These are phyloP conservation scores for Apiospora rasikravindrae DNA, from an alignment of 2,329 filamentous ascomycete genomes.

Conservation along the genomic window DNA sequence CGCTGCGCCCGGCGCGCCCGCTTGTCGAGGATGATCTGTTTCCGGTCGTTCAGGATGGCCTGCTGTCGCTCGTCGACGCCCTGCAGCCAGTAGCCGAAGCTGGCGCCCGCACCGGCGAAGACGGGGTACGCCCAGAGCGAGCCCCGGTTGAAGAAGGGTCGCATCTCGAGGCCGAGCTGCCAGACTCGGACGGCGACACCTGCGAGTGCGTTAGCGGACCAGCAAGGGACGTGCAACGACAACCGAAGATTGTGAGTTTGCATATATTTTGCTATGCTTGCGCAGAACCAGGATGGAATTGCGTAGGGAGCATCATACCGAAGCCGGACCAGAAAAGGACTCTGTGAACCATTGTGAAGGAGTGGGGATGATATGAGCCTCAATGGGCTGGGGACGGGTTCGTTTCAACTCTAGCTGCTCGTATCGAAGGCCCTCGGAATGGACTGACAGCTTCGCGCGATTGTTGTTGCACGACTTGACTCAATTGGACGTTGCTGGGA, in stretches of 20 bases:
- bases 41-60: conserved; percentile 77
- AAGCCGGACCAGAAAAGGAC: conserved; percentile 89
- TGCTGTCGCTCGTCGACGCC: conserved; percentile 86
- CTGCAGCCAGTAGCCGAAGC: conserved; percentile 97
- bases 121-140: conserved; percentile 91
- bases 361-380: conserved; percentile 31
- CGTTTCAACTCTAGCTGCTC: conserved; percentile 11
- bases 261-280: not conserved
- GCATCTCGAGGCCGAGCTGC: conserved; percentile 99
- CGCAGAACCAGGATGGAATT: too few species aligned
- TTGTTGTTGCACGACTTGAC: conserved; percentile 7
- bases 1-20: conserved; percentile 75
- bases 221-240: too few species aligned
- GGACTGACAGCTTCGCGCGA: conserved; percentile 11
- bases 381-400: conserved; percentile 27
- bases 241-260: accelerated
- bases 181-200: conserved; percentile 91
- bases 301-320: conserved; percentile 64
- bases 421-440: conserved; percentile 11
- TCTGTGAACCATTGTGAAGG: conserved; percentile 61
- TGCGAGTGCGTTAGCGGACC: conserved; percentile 43
- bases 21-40: conserved; percentile 86
- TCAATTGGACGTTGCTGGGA: conserved; percentile 17
- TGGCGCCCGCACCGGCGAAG: conserved; percentile 83
- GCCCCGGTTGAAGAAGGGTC: conserved; percentile 84